phyloP scores from a whole-genome alignment of 1,139 yeast species.

The Meyerozyma smithsonii region DNA sequence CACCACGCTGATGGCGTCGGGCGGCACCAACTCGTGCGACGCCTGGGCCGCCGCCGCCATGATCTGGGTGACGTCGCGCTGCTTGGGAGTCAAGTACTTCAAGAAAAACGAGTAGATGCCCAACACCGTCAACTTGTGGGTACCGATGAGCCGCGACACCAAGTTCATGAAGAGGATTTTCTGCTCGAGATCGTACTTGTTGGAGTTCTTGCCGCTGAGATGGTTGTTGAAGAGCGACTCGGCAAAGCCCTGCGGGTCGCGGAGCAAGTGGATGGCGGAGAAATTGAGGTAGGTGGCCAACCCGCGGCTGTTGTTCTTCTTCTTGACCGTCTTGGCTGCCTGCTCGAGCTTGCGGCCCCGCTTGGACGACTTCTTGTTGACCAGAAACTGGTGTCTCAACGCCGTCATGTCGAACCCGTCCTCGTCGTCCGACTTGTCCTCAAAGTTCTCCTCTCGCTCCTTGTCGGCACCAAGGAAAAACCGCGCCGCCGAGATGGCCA shows the following conservation, averaged over 20 bases:
- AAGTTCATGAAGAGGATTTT: slow-evolving; percentile 84
- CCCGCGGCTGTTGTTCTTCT: slow-evolving; percentile 46
- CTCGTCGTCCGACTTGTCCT: slow-evolving; percentile 68
- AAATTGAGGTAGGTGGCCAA: slow-evolving; percentile 81
- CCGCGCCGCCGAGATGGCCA: slow-evolving; percentile 82
- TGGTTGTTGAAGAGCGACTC: slow-evolving; percentile 73
- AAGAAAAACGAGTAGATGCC: slow-evolving; percentile 86
- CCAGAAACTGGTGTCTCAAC: slow-evolving; percentile 72
- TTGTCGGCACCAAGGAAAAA: slow-evolving; percentile 94
- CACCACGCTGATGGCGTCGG: slow-evolving; percentile 75
- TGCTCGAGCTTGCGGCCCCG: slow-evolving; percentile 72
- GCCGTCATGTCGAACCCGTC: slow-evolving; percentile 65
- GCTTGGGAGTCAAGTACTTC: slow-evolving; percentile 91
- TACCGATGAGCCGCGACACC: slow-evolving; percentile 83
- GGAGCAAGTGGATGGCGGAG: slow-evolving; percentile 84
- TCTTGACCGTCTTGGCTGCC: slow-evolving; percentile 67
- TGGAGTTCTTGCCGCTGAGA: slow-evolving; percentile 60
- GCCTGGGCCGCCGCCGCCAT: slow-evolving; percentile 98
- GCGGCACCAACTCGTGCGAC: slow-evolving; percentile 94
- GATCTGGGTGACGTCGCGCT: slow-evolving; percentile 87
- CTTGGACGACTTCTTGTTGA: slow-evolving; percentile 79
- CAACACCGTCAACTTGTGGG: slow-evolving; percentile 85
- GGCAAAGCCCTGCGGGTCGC: slow-evolving; percentile 98
- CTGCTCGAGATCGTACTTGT: slow-evolving; percentile 77
- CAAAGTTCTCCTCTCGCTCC: slow-evolving; percentile 82